Conservation (phyloP, 78 protist species). For the Dictyostelium capitatum region DNA sequence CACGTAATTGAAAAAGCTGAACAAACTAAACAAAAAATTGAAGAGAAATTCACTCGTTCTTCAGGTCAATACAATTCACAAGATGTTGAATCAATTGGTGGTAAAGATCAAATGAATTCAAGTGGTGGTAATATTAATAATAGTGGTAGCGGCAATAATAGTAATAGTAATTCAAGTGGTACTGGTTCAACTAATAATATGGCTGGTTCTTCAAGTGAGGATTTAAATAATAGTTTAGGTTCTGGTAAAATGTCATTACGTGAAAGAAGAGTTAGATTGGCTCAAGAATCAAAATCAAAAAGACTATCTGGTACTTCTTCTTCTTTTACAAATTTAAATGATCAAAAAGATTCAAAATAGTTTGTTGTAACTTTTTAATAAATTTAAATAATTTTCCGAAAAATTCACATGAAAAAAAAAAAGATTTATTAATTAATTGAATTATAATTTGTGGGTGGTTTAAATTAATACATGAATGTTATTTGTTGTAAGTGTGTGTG, state of each 20-base stretch:
- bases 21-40: conserved; percentile 55
- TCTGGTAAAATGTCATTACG: conserved; percentile 60
- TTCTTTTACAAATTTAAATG: conserved; percentile 23
- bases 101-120: neutral
- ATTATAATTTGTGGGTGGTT: no score
- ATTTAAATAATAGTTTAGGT: neutral
- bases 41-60: conserved; percentile 60
- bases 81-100: conserved; percentile 18
- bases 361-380: no score
- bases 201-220: neutral
- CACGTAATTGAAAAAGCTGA: conserved; percentile 30
- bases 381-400: no score
- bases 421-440: no score
- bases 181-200: neutral
- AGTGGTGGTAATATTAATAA: neutral
- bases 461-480: no score
- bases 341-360: conserved; percentile 31
- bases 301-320: conserved; percentile 22
- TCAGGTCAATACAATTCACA: conserved; percentile 43
- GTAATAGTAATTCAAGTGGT: neutral
- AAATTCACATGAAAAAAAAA: no score
- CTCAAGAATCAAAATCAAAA: conserved; percentile 53
- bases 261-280: conserved; percentile 62
- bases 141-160: neutral
- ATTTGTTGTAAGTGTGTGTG: no score